A percentile compares a stretch with the other conserved stretches of the same genome.
Conservation (phyloP, 352 stramenopile genomes). For the Phytophthora constricta region DNA sequence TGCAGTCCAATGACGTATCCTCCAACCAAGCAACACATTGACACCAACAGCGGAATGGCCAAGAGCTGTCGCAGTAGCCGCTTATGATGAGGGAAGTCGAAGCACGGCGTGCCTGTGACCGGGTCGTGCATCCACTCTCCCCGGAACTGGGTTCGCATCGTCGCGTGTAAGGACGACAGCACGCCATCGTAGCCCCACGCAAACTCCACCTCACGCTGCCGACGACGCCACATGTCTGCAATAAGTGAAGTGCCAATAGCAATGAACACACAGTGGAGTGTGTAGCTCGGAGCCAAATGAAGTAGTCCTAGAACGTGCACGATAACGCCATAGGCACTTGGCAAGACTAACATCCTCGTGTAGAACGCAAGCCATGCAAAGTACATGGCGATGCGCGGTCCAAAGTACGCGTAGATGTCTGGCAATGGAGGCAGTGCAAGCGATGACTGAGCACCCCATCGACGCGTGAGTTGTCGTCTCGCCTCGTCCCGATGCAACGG, state of each 20-base stretch:
- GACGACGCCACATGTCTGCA: conserved; percentile 60
- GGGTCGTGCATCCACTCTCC: conserved; percentile 65
- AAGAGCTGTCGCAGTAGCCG: conserved; percentile 55
- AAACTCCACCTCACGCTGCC: conserved; percentile 64
- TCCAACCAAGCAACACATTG: conserved; percentile 64
- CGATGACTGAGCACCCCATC: conserved; percentile 48
- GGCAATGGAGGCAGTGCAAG: conserved; percentile 44
- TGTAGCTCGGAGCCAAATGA: conserved; percentile 50
- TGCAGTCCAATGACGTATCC: conserved; percentile 64
- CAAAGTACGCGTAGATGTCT: conserved; percentile 72
- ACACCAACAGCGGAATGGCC: conserved; percentile 56
- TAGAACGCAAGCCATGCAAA: conserved; percentile 89
- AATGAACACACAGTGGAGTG: conserved; percentile 51
- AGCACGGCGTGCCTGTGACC: conserved; percentile 47
- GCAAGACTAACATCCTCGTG: conserved; percentile 74
- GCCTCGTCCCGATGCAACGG: conserved; percentile 67
- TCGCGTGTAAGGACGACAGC: conserved; percentile 43
- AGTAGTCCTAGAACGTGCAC: conserved; percentile 56
- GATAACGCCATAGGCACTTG: conserved; percentile 55
- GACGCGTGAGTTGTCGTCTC: conserved; percentile 45
- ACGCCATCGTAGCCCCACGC: conserved; percentile 58
- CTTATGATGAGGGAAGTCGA: conserved; percentile 70
- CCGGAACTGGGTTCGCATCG: conserved; percentile 54
- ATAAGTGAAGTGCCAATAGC: conserved; percentile 69
- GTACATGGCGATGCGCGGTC: conserved; percentile 74